Conservation (phyloP, 2,329 filamentous ascomycete genomes). For the Laburnicola sp. region DNA sequence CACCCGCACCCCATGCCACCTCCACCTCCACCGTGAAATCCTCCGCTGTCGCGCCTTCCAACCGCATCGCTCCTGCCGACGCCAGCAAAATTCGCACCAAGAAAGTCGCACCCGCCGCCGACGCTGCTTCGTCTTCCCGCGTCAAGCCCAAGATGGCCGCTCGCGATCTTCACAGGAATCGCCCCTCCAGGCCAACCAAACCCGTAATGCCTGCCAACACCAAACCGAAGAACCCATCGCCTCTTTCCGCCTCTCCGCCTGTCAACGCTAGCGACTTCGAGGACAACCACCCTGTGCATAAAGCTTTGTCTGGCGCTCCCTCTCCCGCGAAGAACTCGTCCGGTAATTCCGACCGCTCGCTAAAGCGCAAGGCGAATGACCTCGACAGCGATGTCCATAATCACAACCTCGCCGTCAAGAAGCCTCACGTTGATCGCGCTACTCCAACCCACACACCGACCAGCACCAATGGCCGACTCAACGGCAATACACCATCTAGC, state of each 20-base stretch:
- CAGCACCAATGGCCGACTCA: conserved; percentile 32
- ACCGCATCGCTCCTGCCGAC: conserved; percentile 28
- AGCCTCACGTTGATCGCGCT: conserved; percentile 33
- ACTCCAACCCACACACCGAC: conserved; percentile 36
- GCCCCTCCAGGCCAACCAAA: conserved; percentile 28
- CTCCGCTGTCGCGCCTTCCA: conserved; percentile 19
- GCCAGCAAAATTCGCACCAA: conserved; percentile 33
- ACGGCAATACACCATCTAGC: conserved; percentile 35
- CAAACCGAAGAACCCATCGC: conserved; percentile 64
- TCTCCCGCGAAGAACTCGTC: conserved; percentile 39
- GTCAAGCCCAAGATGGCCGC: conserved; percentile 36
- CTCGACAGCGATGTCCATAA: conserved; percentile 44
- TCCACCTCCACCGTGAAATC: conserved; percentile 19
- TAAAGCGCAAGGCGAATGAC: conserved; percentile 49
- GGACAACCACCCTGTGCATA: conserved; percentile 48
- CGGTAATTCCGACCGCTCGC: conserved; percentile 37
- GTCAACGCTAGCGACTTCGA: conserved; percentile 63
- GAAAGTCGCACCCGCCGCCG: conserved; percentile 26
- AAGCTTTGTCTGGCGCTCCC: conserved; percentile 39
- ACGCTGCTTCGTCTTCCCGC: conserved; percentile 29
- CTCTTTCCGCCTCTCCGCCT: conserved; percentile 63
- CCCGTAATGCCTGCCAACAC: conserved; percentile 47
- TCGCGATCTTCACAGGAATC: conserved; percentile 28
- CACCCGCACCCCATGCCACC: conserved; percentile 12
- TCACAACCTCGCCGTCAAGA: conserved; percentile 40